Evolutionary conservation across 768 basidiomycete species (phyloP), one percentile per base, ranked within the genome.

Genomic region (Mycena venus): DNA sequence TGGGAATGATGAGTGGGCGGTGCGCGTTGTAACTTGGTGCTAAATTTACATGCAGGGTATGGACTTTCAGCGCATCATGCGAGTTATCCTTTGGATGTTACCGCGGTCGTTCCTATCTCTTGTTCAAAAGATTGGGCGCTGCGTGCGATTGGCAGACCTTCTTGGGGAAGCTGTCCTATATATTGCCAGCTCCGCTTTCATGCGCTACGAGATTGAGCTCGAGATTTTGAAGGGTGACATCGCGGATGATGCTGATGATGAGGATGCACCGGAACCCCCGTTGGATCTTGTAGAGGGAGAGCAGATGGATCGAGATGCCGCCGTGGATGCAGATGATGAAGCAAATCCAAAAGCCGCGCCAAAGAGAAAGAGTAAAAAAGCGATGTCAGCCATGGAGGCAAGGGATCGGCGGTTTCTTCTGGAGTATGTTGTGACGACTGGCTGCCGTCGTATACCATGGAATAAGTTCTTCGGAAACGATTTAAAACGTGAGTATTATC

Each of bases 261-360:
- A 55, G 4, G 70, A 58, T 23, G 70, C n/a, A n/a, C n/a, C n/a
- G n/a, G n/a, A 65, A 6, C 8, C 12, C 4, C 25, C 32, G 25
- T 31, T 34, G 19, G 17, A 2, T 9, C 32, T n/a, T 8, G 68
- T 1, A 1, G 70, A 71, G 1, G 70, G 70, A 1, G 51, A 63
- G 70, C 70, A 71, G 53, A 70, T 70, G 60, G 69, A 70, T 23
- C 60, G 69, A 2, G 69, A 70, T 7, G 60, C 61, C n/a, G 69
- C 51, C 6, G 21, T 70, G 9, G 49, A 70, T 5, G 25, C 27
- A 7, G 15, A 69, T n/a, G 59, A 62, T 11, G 60, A 62, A 0
- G 60, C n/a, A n/a, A n/a, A 62, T 14, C 6, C 11, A 4, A 17
- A 21, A 38, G 12, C 25, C 4, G 47, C 49, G 14, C 65, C 36